phyloP scores from a whole-genome alignment of 2,329 filamentous ascomycete species.

The Fusarium subglutinans region DNA sequence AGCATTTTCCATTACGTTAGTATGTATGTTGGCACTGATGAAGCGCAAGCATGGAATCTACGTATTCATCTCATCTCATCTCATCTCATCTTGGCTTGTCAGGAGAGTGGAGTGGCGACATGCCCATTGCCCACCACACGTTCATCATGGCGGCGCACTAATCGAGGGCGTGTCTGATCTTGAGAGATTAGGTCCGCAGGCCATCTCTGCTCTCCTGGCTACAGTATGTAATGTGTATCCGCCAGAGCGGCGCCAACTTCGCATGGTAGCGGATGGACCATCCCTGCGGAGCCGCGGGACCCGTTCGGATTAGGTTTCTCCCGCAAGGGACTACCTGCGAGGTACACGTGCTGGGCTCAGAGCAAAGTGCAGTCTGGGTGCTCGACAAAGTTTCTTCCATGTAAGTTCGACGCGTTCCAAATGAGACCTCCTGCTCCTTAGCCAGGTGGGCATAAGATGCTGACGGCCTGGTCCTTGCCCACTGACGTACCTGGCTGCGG shows the following conservation, averaged over 20 bases:
- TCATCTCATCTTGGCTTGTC: conserved; percentile 8
- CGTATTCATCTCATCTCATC: conserved; percentile 27
- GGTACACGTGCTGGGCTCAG: conserved; percentile 4
- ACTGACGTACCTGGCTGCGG: conserved; percentile 42
- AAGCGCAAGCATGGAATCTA: conserved; percentile 1
- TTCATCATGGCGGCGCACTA: conserved; percentile 37
- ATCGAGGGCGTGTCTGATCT: conserved; percentile 43
- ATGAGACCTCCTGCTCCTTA: neutral
- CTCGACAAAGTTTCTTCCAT: conserved; percentile 6
- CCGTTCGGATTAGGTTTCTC: conserved; percentile 23
- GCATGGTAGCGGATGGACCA: conserved; percentile 40
- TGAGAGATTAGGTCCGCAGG: conserved; percentile 42
- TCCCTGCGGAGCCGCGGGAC: conserved; percentile 31
- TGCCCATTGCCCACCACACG: conserved; percentile 2
- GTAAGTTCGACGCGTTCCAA: conserved; percentile 4
- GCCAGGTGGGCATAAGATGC: conserved; percentile 3
- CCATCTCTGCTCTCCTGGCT: conserved; percentile 32
- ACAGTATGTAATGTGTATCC: conserved; percentile 33
- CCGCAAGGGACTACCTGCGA: conserved; percentile 6
- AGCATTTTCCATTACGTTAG: neutral
- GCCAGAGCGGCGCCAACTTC: conserved; percentile 39
- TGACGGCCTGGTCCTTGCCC: conserved; percentile 28
- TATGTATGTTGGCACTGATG: neutral
- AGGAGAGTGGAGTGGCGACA: conserved; percentile 21
- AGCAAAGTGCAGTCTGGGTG: neutral